Percentiles rank a stretch among this genome's conserved stretches.
Evolutionary conservation across 352 stramenopile species (phyloP).

Genomic region (Plasmopara viticola): DNA sequence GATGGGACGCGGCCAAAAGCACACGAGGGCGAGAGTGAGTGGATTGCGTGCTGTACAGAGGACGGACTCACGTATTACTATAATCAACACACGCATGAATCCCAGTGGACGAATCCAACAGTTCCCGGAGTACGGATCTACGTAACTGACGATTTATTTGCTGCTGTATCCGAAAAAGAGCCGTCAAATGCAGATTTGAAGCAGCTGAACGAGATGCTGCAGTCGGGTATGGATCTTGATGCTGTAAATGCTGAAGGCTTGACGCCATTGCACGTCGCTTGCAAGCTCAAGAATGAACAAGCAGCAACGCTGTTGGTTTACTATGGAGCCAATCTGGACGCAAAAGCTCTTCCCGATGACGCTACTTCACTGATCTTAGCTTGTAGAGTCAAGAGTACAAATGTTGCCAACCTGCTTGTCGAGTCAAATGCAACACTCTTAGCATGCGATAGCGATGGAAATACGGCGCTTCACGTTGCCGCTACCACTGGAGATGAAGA

Average conservation of each 20-base stretch:
- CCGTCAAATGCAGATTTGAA: slow-evolving; percentile 17
- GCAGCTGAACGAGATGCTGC: slow-evolving; percentile 34
- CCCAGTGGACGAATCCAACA: slow-evolving; percentile 48
- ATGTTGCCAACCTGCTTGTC: slow-evolving; percentile 40
- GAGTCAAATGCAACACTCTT: slow-evolving; percentile 59
- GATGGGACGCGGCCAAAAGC: background rate
- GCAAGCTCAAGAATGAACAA: slow-evolving; percentile 38
- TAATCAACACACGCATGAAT: slow-evolving; percentile 47
- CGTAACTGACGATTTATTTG: slow-evolving; percentile 23
- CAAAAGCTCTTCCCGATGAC: slow-evolving; percentile 9
- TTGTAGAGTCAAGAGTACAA: slow-evolving; percentile 33
- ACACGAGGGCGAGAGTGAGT: slow-evolving; percentile 21
- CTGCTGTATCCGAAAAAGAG: slow-evolving; percentile 16
- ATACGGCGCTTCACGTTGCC: slow-evolving; percentile 80
- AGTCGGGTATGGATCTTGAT: slow-evolving; percentile 31
- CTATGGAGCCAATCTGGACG: slow-evolving; percentile 39
- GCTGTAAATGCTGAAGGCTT: slow-evolving; percentile 24
- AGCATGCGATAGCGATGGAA: slow-evolving; percentile 69
- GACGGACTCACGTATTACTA: slow-evolving; percentile 66
- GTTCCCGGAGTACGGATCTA: slow-evolving; percentile 4
- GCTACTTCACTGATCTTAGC: slow-evolving; percentile 42
- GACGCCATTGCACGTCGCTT: slow-evolving; percentile 47
- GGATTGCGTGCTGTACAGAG: slow-evolving; percentile 40
- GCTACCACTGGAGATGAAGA: slow-evolving; percentile 76
- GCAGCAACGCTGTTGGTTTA: slow-evolving; percentile 38